phyloP scores from a whole-genome alignment of 2,329 filamentous ascomycete genomes.

The Trichoderma sp. region DNA sequence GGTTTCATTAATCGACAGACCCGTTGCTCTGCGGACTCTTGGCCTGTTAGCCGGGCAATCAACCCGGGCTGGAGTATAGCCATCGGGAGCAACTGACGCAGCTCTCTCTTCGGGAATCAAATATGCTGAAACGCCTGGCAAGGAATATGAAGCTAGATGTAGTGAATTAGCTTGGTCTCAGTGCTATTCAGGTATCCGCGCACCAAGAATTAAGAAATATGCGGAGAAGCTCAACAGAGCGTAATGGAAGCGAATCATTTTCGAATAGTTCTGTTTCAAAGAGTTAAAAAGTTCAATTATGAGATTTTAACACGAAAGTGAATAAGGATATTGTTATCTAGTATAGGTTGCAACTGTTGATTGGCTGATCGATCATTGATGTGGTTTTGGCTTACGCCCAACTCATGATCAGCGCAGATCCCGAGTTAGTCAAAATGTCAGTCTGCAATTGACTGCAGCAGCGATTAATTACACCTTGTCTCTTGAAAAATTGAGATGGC shows the following conservation, averaged over 20 bases:
- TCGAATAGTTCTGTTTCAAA: background rate
- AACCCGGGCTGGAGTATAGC: conserved; percentile 28
- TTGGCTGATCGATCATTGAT: background rate
- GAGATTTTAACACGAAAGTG: background rate
- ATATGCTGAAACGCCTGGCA: background rate
- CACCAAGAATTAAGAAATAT: background rate
- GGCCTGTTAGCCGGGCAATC: conserved; percentile 27
- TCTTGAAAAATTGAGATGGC: background rate
- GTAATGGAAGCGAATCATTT: background rate
- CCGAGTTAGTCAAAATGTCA: background rate
- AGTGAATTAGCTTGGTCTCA: background rate
- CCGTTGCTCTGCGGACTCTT: conserved; percentile 27
- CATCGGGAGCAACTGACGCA: conserved; percentile 18
- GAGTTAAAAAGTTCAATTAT: background rate
- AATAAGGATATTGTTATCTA: background rate
- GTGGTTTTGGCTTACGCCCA: background rate
- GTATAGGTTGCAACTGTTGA: background rate
- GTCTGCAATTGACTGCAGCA: background rate
- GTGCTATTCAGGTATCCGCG: background rate
- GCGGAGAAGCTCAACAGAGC: background rate
- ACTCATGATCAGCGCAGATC: background rate
- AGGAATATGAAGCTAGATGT: background rate
- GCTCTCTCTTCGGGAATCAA: conserved; percentile 2
- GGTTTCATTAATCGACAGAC: conserved; percentile 28
- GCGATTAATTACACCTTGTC: too few relatives aligned